Conservation (phyloP, 2,329 filamentous ascomycete genomes). For the Aspergillus fijiensis region DNA sequence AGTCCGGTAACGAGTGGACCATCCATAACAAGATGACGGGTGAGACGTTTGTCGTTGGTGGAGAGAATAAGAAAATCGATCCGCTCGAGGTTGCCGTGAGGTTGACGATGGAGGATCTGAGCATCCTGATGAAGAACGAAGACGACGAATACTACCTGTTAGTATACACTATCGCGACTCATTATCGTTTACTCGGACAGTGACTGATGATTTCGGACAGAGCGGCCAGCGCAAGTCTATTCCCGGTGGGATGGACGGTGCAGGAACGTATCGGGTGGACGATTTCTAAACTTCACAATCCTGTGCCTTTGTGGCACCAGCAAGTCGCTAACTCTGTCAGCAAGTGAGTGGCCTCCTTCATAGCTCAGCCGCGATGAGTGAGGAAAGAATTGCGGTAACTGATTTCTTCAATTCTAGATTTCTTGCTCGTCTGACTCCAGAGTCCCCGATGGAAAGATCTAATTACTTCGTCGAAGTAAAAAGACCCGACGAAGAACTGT, state of each 20-base stretch:
- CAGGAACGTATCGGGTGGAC: slow-evolving; percentile 51
- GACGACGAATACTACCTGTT: slow-evolving; percentile 51
- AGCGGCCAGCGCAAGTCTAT: slow-evolving; percentile 53
- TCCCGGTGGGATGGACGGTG: slow-evolving; percentile 55
- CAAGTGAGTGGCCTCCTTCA: slow-evolving; percentile 33
- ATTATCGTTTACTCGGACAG: not conserved
- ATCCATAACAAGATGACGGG: slow-evolving; percentile 47
- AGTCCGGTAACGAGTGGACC: slow-evolving; percentile 25
- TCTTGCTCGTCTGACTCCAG: slow-evolving; percentile 46
- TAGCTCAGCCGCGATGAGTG: not conserved
- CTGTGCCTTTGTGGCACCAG: slow-evolving; percentile 52
- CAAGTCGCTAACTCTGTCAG: slow-evolving; percentile 45
- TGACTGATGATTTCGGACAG: slow-evolving; percentile 26
- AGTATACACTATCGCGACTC: slow-evolving; percentile 15
- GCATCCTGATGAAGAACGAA: slow-evolving; percentile 47
- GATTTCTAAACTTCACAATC: slow-evolving; percentile 48
- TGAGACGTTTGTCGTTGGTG: slow-evolving; percentile 45
- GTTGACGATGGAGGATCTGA: slow-evolving; percentile 55
- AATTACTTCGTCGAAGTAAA: slow-evolving; percentile 54
- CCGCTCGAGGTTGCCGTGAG: slow-evolving; percentile 53
- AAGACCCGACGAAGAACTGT: slow-evolving; percentile 35
- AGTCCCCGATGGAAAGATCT: slow-evolving; percentile 49
- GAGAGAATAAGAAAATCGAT: slow-evolving; percentile 34
- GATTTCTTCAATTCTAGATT: slow-evolving; percentile 35
- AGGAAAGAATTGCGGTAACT: slow-evolving; percentile 1